phyloP scores from a whole-genome alignment of 129 eudicot genomes.

The Flaveria brownii region DNA sequence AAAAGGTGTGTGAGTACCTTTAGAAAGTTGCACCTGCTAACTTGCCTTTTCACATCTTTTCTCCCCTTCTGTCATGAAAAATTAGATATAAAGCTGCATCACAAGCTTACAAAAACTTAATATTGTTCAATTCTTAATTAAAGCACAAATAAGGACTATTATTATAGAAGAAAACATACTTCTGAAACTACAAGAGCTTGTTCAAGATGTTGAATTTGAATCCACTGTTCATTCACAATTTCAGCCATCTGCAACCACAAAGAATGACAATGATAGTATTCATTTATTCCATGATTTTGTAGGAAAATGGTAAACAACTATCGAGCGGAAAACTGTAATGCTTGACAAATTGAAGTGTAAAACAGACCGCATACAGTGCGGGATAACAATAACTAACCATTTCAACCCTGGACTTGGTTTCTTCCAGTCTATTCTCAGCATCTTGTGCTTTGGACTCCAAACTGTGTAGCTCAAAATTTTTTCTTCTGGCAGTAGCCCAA shows the following conservation, averaged over 20 bases:
- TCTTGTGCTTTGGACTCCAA: slow-evolving; percentile 62
- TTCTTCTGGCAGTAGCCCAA: slow-evolving; percentile 67
- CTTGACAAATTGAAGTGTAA: neutral
- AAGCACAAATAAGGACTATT: slow-evolving; percentile 8
- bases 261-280: neutral
- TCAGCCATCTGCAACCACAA: slow-evolving; percentile 53
- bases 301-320: neutral
- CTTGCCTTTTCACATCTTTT: slow-evolving; percentile 38
- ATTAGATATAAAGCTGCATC: slow-evolving; percentile 14
- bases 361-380: neutral
- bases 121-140: neutral
- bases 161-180: slow-evolving; percentile 39
- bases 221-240: slow-evolving; percentile 85
- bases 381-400: slow-evolving; percentile 42
- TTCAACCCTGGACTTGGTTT: slow-evolving; percentile 54
- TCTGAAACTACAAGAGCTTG: slow-evolving; percentile 79
- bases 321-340: neutral
- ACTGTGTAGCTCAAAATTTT: slow-evolving; percentile 60
- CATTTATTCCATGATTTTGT: neutral
- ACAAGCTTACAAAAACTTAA: neutral
- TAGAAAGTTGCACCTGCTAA: slow-evolving; percentile 51
- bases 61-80: slow-evolving; percentile 43
- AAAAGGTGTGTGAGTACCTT: slow-evolving; percentile 47
- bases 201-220: slow-evolving; percentile 85
- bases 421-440: slow-evolving; percentile 56